Conservation (phyloP, 371 early-diverging fungal species). For the Mucor velutinosus region DNA sequence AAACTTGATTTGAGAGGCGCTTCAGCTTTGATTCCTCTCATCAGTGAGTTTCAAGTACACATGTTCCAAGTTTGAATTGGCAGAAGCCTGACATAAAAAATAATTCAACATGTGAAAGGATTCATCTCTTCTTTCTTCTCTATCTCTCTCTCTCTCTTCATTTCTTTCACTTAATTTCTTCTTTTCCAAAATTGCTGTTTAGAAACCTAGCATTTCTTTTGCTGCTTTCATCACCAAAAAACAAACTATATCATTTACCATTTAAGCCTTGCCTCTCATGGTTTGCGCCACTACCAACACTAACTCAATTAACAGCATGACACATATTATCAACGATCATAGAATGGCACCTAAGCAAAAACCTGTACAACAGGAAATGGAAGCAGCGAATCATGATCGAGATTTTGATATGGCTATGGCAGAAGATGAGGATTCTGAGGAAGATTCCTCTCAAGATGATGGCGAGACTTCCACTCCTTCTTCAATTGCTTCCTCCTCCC, state of each 20-base stretch:
- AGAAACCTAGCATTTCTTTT: neutral
- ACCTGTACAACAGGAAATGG: neutral
- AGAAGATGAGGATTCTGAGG: constrained; percentile 19
- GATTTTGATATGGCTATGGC: constrained; percentile 19
- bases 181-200: neutral
- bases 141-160: constrained; percentile 7
- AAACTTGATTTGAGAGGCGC: constrained; percentile 17
- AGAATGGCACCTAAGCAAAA: neutral
- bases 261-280: constrained; percentile 8
- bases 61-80: constrained; percentile 1
- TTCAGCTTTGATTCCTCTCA: constrained; percentile 12
- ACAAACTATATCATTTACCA: neutral
- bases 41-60: constrained; percentile 13
- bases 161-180: neutral
- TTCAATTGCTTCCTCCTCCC: neutral
- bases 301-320: constrained; percentile 3
- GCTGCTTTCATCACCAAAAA: neutral
- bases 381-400: neutral
- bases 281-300: constrained; percentile 20
- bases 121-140: constrained; percentile 10
- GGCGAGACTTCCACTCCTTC: neutral
- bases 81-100: neutral
- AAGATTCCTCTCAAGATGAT: constrained; percentile 22
- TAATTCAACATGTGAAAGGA: constrained; percentile 6
- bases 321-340: neutral